Conservation (phyloP, 1,284 basidiomycete species). For the Fistulinella cinereoalba region DNA sequence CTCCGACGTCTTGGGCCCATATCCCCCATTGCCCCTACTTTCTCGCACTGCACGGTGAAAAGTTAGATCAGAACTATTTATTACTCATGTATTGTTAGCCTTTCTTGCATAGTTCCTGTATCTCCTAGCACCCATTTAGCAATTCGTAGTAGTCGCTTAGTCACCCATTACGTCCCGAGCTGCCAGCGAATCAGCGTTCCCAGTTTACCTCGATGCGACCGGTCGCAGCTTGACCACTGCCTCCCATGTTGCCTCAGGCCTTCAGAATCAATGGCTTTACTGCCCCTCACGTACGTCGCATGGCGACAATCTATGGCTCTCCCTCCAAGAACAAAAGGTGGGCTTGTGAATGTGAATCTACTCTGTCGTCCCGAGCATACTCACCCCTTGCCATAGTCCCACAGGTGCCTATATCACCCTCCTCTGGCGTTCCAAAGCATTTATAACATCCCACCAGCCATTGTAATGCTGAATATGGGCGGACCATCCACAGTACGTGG, state of each 20-base stretch:
- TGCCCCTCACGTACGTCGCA: slow-evolving; percentile 7
- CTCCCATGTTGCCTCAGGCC: neutral
- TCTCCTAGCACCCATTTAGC: no score
- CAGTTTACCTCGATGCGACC: neutral
- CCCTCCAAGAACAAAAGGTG: slow-evolving; percentile 21
- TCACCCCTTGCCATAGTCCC: slow-evolving; percentile 23
- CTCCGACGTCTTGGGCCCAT: slow-evolving; percentile 26
- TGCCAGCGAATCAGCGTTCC: neutral
- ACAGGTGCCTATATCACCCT: slow-evolving; percentile 22
- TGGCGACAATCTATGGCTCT: slow-evolving; percentile 26
- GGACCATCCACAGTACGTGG: slow-evolving; percentile 83
- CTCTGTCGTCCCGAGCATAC: neutral
- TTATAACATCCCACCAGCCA: slow-evolving; percentile 46
- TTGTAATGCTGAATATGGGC: slow-evolving; percentile 99
- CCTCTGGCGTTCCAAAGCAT: neutral
- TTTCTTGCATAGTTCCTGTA: no score
- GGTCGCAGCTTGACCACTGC: neutral
- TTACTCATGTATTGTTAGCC: neutral
- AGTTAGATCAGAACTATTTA: neutral
- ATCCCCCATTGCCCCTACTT: slow-evolving; percentile 23
- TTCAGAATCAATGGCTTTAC: neutral
- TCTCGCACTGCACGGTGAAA: slow-evolving; percentile 2
- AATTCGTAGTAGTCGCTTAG: slow-evolving; percentile 11
- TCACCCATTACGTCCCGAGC: slow-evolving; percentile 8
- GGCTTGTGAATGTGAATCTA: neutral